Evolutionary conservation across 331 rosid genomes (phyloP).

Genomic region (Quercus tomentella): DNA sequence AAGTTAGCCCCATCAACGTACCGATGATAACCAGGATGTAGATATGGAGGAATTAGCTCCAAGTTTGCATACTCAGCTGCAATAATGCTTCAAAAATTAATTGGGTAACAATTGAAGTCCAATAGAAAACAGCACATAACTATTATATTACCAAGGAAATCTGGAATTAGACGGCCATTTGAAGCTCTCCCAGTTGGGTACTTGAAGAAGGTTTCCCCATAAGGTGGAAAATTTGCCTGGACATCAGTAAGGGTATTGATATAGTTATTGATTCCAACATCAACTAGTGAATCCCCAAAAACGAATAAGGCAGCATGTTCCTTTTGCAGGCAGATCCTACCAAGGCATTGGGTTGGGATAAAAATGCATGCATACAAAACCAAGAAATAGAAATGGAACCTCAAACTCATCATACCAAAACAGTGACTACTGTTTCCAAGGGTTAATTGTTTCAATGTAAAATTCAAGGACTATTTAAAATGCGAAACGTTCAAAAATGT

Average conservation of each 20-base stretch:
- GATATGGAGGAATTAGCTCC: constrained; percentile 19
- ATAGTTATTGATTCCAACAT: constrained; percentile 33
- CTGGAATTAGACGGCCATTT: constrained; percentile 19
- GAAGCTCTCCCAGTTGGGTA: constrained; percentile 16
- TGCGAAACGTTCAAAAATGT: too few relatives aligned
- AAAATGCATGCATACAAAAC: background rate
- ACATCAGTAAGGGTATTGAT: background rate
- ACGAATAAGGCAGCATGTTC: constrained; percentile 18
- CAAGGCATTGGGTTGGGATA: background rate
- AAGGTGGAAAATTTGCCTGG: constrained; percentile 2
- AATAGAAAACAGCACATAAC: too few relatives aligned
- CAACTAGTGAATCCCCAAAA: constrained; percentile 35
- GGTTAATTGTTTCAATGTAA: too few relatives aligned
- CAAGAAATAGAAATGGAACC: background rate
- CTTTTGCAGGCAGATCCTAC: background rate
- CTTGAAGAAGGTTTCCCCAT: constrained; percentile 23
- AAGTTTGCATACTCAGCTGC: constrained; percentile 33
- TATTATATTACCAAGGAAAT: constrained; percentile 16
- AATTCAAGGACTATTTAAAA: too few relatives aligned
- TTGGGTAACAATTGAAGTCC: too few relatives aligned
- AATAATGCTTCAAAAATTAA: background rate
- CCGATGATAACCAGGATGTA: constrained; percentile 10
- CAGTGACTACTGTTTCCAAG: too few relatives aligned
- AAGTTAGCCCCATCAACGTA: constrained; percentile 23
- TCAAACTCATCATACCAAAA: background rate